Conservation (phyloP, 768 basidiomycete species). For the Lepiota brunneoincarnata region DNA sequence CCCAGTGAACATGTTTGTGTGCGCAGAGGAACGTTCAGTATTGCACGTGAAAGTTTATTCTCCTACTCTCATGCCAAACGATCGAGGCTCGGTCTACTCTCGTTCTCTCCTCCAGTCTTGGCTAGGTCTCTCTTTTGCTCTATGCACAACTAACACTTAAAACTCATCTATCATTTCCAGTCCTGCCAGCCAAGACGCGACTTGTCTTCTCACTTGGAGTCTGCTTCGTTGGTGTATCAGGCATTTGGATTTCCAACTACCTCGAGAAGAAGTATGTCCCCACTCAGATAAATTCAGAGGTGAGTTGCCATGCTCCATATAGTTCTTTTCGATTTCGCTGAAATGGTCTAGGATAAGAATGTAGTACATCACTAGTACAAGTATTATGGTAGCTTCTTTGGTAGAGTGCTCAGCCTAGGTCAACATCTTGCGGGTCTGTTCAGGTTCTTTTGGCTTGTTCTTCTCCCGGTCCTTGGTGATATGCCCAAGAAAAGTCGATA, state of each 20-base stretch:
- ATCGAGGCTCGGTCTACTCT: background rate
- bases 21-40: constrained; percentile 1
- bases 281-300: constrained; percentile 3
- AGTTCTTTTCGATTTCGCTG: background rate
- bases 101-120: constrained; percentile 37
- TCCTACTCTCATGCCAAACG: background rate
- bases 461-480: constrained; percentile 26
- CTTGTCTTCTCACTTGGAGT: constrained; percentile 47
- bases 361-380: no score
- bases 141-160: constrained; percentile 9
- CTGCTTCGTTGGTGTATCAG: constrained; percentile 43
- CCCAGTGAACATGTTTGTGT: constrained; percentile 68
- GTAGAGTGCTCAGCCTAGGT: background rate
- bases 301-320: background rate
- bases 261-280: constrained; percentile 41
- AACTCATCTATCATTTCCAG: constrained; percentile 26
- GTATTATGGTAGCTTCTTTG: no score
- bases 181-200: constrained; percentile 52
- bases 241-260: constrained; percentile 48
- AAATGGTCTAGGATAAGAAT: no score
- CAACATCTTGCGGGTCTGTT: background rate
- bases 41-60: background rate
- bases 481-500: constrained; percentile 36
- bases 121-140: constrained; percentile 24
- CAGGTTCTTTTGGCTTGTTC: background rate